Conservation (phyloP, 805 yeast species). For the Candida railenensis region DNA sequence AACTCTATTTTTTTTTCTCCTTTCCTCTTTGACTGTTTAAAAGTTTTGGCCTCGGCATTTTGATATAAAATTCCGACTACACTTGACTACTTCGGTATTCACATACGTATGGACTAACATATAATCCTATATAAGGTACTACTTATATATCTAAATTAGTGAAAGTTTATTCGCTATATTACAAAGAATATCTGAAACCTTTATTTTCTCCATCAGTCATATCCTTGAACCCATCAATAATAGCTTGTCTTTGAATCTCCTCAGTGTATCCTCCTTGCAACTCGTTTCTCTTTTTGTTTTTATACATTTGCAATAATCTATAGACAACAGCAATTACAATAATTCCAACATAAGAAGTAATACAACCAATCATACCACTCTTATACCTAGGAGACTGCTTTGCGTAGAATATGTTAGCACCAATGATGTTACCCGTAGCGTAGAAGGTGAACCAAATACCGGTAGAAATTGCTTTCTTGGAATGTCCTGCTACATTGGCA, state of each 20-base stretch:
- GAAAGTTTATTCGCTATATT: too few relatives aligned
- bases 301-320: constrained; percentile 10
- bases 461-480: constrained; percentile 22
- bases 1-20: too few relatives aligned
- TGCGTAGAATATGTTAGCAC: constrained; percentile 23
- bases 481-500: constrained; percentile 21
- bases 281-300: constrained; percentile 16
- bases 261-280: constrained; percentile 19
- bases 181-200: constrained; percentile 20
- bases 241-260: constrained; percentile 19
- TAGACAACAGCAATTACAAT: constrained; percentile 16
- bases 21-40: too few relatives aligned
- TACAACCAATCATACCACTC: constrained; percentile 23
- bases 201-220: constrained; percentile 22
- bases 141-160: too few relatives aligned
- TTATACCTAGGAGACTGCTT: constrained; percentile 23
- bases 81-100: too few relatives aligned
- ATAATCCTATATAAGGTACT: too few relatives aligned
- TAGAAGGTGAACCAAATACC: constrained; percentile 22
- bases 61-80: too few relatives aligned
- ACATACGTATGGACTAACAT: too few relatives aligned
- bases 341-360: constrained; percentile 19
- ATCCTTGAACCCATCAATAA: constrained; percentile 22
- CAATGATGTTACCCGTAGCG: constrained; percentile 29
- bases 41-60: too few relatives aligned